Evolutionary conservation across 164 flowering plant genomes (phyloP).

Genomic region (Hamamelis virginiana): DNA sequence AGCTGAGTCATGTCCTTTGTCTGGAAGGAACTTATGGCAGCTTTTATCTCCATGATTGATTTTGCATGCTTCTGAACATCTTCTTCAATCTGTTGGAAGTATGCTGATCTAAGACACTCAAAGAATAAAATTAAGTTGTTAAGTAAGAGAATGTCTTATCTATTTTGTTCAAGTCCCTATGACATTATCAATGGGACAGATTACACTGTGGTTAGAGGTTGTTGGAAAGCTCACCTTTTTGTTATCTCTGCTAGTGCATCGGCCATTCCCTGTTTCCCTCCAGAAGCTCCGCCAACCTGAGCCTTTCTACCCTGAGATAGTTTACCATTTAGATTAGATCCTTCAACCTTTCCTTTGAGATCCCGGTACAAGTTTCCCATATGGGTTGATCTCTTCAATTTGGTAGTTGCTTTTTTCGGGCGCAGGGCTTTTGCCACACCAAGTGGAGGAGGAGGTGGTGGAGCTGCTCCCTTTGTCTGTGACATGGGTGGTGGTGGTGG

Average conservation of each 20-base stretch:
- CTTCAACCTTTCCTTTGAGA: constrained; percentile 86
- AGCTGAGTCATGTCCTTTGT: constrained; percentile 76
- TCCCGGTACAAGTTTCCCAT: constrained; percentile 70
- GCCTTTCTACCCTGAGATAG: constrained; percentile 37
- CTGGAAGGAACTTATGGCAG: constrained; percentile 47
- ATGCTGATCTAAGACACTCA: constrained; percentile 53
- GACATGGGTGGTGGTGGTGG: constrained; percentile 44
- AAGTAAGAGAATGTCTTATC: no score
- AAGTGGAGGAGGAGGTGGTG: constrained; percentile 70
- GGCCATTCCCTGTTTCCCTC: constrained; percentile 79
- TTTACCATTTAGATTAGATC: constrained; percentile 44
- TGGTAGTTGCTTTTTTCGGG: constrained; percentile 50
- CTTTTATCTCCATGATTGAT: constrained; percentile 56
- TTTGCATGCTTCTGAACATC: constrained; percentile 63
- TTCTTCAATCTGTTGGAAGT: constrained; percentile 80
- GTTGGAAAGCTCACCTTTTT: constrained; percentile 45
- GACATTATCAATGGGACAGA: no score
- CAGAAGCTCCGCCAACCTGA: constrained; percentile 29
- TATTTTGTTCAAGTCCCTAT: no score
- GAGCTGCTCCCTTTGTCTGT: constrained; percentile 25
- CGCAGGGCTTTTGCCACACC: constrained; percentile 47
- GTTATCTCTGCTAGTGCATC: constrained; percentile 95
- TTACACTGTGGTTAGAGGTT: background rate
- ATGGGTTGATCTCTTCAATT: constrained; percentile 74
- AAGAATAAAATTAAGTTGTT: background rate